These are phyloP conservation scores for Halocafeteria seosinensis DNA, from an alignment of 108 stramenopile species.

Conservation along the genomic window DNA sequence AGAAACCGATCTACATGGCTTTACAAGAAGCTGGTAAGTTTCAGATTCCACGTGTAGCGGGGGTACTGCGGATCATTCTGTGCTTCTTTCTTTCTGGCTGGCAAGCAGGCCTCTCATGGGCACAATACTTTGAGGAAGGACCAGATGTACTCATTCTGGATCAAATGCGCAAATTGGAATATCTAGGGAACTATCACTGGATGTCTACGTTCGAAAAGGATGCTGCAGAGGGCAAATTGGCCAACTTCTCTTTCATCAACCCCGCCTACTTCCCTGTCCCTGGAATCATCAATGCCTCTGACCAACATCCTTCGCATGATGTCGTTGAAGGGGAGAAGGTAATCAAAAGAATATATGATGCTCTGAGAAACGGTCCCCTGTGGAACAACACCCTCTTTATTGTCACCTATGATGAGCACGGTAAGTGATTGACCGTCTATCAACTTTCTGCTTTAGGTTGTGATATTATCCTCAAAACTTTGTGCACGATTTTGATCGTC, in stretches of 20 bases:
- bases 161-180: not conserved
- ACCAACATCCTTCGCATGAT: not conserved
- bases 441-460: no score
- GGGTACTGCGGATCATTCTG: no score
- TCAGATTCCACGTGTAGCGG: no score
- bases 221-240: not conserved
- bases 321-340: not conserved
- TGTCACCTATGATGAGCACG: not conserved
- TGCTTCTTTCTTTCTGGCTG: no score
- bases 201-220: not conserved
- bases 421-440: no score
- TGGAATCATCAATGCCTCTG: not conserved
- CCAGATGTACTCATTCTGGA: not conserved
- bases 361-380: not conserved
- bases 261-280: not conserved
- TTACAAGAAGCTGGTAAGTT: no score
- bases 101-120: not conserved
- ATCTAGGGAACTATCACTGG: not conserved
- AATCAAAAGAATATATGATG: not conserved
- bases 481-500: no score
- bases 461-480: no score
- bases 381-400: not conserved
- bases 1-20: not conserved
- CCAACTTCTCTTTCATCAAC: slow-evolving; percentile 1
- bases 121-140: not conserved